Base-by-base conservation (phyloP, 2,329 filamentous ascomycete genomes). In the Fusarium irregulare region DNA sequence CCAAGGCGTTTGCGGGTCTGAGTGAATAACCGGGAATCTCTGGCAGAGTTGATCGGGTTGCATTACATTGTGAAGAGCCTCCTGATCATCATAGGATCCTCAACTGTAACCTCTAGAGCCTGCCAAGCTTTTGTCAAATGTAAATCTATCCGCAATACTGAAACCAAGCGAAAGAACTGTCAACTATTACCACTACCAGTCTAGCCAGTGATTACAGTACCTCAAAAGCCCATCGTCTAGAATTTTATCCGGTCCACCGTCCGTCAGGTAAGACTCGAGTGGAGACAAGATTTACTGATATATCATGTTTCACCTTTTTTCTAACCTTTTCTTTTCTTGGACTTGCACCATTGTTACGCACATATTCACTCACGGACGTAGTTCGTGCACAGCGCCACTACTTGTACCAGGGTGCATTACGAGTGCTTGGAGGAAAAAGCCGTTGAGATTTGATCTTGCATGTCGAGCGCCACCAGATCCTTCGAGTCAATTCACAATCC, bases 241-340 rank as follows among this genome's bases (percentile, higher is more conserved):
- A 32, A 25, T 25, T 16, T 25, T n/a, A 6, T n/a, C 21, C 12
- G 18, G 16, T 18, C 21, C 23, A 27, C 20, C 16, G 18, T 23
- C 18, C 18, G 34, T 40, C 32, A 46, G 18, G 45, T 20, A 47
- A 28, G 18, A 28, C 18, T 53, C 49, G 10, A 6, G 49, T 42
- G 49, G 49, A 27, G 49, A 27, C 23, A 23, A 48, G 6, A 18
- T 13, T n/a, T 40, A n/a, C 37, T 27, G 48, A 51, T 40, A 40
- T 53, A 25, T 53, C 49, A 53, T 53, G 49, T 53, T 53, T 53
- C 49, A 53, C 23, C 49, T 53, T 42, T 23, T 27, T 20, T 28
- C 23, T n/a, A 4, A 37, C 34, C 34, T 11, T 37, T 37, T 37
- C 34, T 37, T 37, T 37, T n/a, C 34, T 12, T 37, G 18, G 34